Evolutionary conservation across 176 grass and related monocot species (phyloP).

Genomic region (Sorghum bicolor): DNA sequence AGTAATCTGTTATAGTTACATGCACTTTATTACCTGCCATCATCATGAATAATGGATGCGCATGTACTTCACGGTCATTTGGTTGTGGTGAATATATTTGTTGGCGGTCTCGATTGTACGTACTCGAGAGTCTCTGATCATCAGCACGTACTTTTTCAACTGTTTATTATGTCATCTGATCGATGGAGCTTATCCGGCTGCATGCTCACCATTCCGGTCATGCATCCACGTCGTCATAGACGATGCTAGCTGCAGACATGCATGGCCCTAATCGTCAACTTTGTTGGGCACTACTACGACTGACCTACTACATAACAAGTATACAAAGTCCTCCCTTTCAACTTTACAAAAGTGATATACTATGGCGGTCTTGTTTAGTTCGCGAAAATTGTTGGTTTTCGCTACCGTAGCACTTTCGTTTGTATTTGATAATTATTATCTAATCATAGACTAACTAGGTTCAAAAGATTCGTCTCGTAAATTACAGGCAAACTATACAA

Average conservation of each 20-base stretch:
- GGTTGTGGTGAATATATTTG: too few species aligned
- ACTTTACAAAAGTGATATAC: neutral
- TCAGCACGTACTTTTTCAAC: neutral
- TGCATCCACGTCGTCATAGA: neutral
- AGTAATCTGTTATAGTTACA: too few species aligned
- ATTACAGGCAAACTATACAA: too few species aligned
- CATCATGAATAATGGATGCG: neutral
- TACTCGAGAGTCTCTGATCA: neutral
- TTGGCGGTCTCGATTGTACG: too few species aligned
- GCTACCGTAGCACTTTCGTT: too few species aligned
- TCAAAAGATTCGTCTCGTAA: too few species aligned
- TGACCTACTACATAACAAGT: neutral
- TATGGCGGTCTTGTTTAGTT: too few species aligned
- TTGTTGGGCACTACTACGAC: neutral
- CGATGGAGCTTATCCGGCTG: neutral
- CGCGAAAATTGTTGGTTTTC: too few species aligned
- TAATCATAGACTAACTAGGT: too few species aligned
- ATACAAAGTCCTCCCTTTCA: neutral
- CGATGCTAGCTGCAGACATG: neutral
- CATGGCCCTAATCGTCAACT: conserved; percentile 8
- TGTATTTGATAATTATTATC: too few species aligned
- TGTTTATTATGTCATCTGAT: neutral
- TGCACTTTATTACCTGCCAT: too few species aligned
- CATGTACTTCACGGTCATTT: neutral
- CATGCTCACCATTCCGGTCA: neutral